A percentile compares a stretch with the other conserved stretches of the same genome.
Conservation (phyloP, 495 filamentous ascomycete genomes). For the Lophium mytilinum region DNA sequence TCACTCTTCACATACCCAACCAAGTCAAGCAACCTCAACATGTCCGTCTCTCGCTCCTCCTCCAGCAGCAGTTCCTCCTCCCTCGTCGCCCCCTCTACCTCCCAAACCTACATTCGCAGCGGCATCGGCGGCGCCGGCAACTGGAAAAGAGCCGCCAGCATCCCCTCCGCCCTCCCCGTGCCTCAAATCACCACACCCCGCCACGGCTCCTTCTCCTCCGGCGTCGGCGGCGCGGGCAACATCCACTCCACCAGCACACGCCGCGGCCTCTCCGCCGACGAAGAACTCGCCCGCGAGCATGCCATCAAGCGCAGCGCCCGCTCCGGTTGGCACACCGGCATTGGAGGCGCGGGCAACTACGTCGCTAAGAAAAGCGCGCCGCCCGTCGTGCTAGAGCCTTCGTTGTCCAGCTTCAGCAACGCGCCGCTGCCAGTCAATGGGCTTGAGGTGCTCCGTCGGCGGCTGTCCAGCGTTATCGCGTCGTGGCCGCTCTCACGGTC, state of each 20-base stretch:
- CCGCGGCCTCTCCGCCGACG: neutral
- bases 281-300: neutral
- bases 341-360: neutral
- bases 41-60: neutral
- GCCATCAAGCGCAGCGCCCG: neutral
- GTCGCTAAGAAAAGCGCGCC: neutral
- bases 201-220: neutral
- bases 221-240: neutral
- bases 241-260: neutral
- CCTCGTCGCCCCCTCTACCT: neutral
- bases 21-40: neutral
- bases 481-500: too few relatives aligned
- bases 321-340: neutral
- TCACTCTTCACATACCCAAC: neutral
- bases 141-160: neutral
- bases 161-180: neutral
- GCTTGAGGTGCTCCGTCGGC: neutral
- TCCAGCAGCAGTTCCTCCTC: neutral
- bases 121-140: neutral
- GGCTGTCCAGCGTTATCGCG: neutral
- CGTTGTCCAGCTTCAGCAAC: neutral
- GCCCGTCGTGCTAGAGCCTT: neutral
- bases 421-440: neutral
- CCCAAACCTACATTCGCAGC: neutral
- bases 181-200: neutral